Conservation (phyloP, 1,139 yeast species). For the Yamadazyma songkhlaensis region DNA sequence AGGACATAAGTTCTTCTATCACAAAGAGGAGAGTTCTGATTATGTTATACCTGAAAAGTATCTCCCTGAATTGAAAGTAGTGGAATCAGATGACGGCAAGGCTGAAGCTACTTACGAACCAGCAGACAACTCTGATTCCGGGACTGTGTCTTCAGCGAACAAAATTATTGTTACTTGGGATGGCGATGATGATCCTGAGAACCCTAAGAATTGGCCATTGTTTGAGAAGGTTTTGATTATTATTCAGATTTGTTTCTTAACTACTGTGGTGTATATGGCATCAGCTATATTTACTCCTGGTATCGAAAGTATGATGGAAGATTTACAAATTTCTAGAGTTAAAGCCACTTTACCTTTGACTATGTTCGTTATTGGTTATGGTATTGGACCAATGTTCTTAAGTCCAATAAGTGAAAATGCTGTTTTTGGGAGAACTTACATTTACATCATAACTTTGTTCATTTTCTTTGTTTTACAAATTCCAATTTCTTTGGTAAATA, state of each 20-base stretch:
- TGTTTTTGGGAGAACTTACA: slow-evolving; percentile 50
- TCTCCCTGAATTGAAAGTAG: slow-evolving; percentile 6
- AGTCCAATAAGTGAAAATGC: slow-evolving; percentile 39
- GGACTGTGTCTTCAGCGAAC: too few relatives aligned
- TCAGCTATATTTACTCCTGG: slow-evolving; percentile 64
- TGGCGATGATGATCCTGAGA: slow-evolving; percentile 48
- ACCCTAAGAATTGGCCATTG: slow-evolving; percentile 57
- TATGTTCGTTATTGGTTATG: slow-evolving; percentile 40
- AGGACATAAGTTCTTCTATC: slow-evolving; percentile 23
- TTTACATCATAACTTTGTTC: slow-evolving; percentile 29
- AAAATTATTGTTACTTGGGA: slow-evolving; percentile 36
- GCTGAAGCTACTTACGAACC: too few relatives aligned
- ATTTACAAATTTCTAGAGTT: slow-evolving; percentile 24
- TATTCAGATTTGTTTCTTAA: slow-evolving; percentile 41
- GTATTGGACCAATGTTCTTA: slow-evolving; percentile 37
- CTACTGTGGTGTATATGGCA: slow-evolving; percentile 57
- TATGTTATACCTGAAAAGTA: slow-evolving; percentile 35
- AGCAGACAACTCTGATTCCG: too few relatives aligned
- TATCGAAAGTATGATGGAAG: slow-evolving; percentile 23
- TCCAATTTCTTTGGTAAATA: slow-evolving; percentile 27
- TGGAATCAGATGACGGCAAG: background rate
- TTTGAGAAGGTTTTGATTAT: slow-evolving; percentile 36
- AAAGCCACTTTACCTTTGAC: slow-evolving; percentile 34
- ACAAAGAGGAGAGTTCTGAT: slow-evolving; percentile 29
- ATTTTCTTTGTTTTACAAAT: slow-evolving; percentile 33